Percentiles rank a stretch among this genome's conserved stretches.
These are phyloP conservation scores for Stipa capillata DNA, from an alignment of 176 grass and related monocot species.

Conservation along the genomic window DNA sequence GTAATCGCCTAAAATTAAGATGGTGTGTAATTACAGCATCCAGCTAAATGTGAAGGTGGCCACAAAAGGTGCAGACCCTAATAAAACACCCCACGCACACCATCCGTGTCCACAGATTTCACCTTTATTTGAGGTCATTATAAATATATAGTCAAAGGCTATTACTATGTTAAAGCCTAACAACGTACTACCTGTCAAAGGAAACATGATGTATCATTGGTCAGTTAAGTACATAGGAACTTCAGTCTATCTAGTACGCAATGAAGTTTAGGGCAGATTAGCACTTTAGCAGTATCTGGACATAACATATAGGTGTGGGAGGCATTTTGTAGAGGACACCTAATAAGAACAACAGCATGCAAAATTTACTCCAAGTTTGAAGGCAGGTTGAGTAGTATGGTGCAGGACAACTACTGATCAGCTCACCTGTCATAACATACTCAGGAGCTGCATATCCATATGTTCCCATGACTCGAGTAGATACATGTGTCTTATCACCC, in stretches of 20 bases:
- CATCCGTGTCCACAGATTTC: background rate
- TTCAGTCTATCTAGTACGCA: background rate
- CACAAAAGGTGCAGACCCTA: background rate
- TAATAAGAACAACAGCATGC: background rate
- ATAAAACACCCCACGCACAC: background rate
- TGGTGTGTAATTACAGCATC: slow-evolving; percentile 1
- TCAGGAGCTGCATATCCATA: slow-evolving; percentile 97
- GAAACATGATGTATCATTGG: background rate
- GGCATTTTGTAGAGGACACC: background rate
- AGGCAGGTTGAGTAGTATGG: slow-evolving; percentile 12
- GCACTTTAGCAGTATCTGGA: background rate
- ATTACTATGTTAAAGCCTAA: background rate
- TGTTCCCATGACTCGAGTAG: slow-evolving; percentile 96
- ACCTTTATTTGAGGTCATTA: background rate
- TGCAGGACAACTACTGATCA: background rate
- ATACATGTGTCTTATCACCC: slow-evolving; percentile 98
- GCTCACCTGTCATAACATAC: slow-evolving; percentile 97
- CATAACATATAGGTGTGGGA: background rate
- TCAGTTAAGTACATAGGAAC: background rate
- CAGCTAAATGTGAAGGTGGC: slow-evolving; percentile 10
- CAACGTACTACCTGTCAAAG: background rate
- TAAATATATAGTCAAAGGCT: background rate
- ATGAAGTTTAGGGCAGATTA: slow-evolving; percentile 1
- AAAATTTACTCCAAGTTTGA: background rate
- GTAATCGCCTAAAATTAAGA: background rate